Conservation (phyloP, 768 basidiomycete genomes). For the Panaeolus cyanescens region DNA sequence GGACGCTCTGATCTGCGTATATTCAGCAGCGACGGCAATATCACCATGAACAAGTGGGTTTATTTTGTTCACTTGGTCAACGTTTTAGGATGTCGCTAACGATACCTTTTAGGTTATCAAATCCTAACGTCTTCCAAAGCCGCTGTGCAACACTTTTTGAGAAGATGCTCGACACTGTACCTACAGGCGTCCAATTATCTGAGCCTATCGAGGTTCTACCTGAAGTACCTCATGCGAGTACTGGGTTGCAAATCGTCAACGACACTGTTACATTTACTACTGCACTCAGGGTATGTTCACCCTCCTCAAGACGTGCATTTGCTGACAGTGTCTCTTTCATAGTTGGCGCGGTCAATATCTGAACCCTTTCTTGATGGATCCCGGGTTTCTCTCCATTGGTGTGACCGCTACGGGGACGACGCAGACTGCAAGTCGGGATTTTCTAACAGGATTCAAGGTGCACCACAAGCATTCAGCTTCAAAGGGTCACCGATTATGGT, state of each 20-base stretch:
- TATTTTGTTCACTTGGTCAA: background rate
- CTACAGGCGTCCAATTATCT: slow-evolving; percentile 37
- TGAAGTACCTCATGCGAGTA: background rate
- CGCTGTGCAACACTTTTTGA: slow-evolving; percentile 36
- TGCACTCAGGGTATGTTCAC: slow-evolving; percentile 36
- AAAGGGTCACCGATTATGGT: slow-evolving; percentile 38
- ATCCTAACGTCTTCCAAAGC: slow-evolving; percentile 27
- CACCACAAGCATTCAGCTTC: slow-evolving; percentile 28
- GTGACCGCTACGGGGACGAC: slow-evolving; percentile 37
- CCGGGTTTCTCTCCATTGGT: slow-evolving; percentile 43
- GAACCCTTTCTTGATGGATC: slow-evolving; percentile 37
- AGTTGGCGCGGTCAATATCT: slow-evolving; percentile 37
- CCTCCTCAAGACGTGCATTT: background rate
- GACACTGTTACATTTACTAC: slow-evolving; percentile 39
- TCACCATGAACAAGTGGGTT: slow-evolving; percentile 39
- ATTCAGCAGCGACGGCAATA: slow-evolving; percentile 40
- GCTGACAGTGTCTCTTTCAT: background rate
- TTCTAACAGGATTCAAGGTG: slow-evolving; percentile 15
- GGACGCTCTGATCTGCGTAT: slow-evolving; percentile 40
- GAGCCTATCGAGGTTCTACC: slow-evolving; percentile 37
- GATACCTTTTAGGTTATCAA: slow-evolving; percentile 22
- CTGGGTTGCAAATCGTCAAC: slow-evolving; percentile 34
- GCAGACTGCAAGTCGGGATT: too few relatives aligned
- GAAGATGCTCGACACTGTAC: slow-evolving; percentile 47
- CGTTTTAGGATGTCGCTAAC: background rate